Conservation (phyloP, 192 early-diverging fungal species). For the Rhizophagus prolifer region DNA sequence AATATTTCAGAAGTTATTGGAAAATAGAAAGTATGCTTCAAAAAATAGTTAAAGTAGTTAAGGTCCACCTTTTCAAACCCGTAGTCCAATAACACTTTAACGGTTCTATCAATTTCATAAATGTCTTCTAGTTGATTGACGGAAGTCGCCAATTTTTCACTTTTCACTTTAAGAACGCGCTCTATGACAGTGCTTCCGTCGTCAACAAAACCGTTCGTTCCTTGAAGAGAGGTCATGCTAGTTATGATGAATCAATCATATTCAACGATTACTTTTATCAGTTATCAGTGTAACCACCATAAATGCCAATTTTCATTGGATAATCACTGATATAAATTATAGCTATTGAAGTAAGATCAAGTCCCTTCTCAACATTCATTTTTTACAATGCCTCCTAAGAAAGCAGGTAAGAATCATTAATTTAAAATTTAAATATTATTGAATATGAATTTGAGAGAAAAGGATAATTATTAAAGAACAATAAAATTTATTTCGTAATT, state of each 20-base stretch:
- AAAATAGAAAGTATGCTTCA: slow-evolving; percentile 2
- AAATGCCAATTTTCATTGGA: background rate
- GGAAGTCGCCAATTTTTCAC: slow-evolving; percentile 32
- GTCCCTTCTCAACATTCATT: background rate
- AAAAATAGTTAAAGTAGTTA: slow-evolving; percentile 19
- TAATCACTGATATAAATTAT: background rate
- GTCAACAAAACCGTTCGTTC: slow-evolving; percentile 63
- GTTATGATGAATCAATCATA: too few relatives aligned
- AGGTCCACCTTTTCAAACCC: slow-evolving; percentile 44
- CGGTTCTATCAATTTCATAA: slow-evolving; percentile 70
- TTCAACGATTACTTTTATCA: background rate
- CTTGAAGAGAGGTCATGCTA: slow-evolving; percentile 40
- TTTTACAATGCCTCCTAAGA: slow-evolving; percentile 17
- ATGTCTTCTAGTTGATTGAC: slow-evolving; percentile 34
- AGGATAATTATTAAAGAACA: too few relatives aligned
- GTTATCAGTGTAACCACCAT: background rate
- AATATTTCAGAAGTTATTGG: background rate
- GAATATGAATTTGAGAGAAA: background rate
- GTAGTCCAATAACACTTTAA: slow-evolving; percentile 45
- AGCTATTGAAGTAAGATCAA: background rate
- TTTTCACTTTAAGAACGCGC: slow-evolving; percentile 44
- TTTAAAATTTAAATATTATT: background rate
- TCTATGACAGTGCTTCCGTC: slow-evolving; percentile 68
- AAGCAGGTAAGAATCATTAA: background rate
- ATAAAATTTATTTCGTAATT: too few relatives aligned